Conservation (phyloP, 495 filamentous ascomycete species). For the Hypoxylon intermedium region DNA sequence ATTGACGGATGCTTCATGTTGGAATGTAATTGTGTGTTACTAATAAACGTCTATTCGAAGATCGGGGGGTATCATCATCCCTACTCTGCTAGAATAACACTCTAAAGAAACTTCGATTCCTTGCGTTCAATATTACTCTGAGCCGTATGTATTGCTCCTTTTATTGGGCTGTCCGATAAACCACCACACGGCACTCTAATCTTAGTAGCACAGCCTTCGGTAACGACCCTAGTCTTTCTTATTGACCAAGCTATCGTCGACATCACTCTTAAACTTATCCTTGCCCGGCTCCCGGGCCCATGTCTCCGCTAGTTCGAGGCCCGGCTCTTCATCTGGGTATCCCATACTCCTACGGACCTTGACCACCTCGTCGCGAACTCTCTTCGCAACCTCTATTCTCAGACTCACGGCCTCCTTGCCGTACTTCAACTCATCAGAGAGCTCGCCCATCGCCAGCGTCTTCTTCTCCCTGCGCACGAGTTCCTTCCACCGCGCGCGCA, state of each 20-base stretch:
- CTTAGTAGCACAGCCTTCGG: too few species aligned
- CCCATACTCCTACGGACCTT: slow-evolving; percentile 74
- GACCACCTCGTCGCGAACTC: slow-evolving; percentile 78
- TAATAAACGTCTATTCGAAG: too few species aligned
- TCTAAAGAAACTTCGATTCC: too few species aligned
- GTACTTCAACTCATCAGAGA: slow-evolving; percentile 73
- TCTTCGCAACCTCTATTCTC: slow-evolving; percentile 79
- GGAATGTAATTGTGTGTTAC: too few species aligned
- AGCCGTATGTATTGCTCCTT: too few species aligned
- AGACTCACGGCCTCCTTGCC: slow-evolving; percentile 76
- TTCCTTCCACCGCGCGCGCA: slow-evolving; percentile 71
- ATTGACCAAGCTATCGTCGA: slow-evolving; percentile 56
- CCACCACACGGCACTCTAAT: too few species aligned
- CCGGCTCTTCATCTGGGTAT: slow-evolving; percentile 72
- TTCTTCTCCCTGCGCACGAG: slow-evolving; percentile 54
- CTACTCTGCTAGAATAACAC: too few species aligned
- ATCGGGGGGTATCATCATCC: too few species aligned
- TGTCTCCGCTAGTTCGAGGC: slow-evolving; percentile 55
- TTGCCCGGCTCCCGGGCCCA: slow-evolving; percentile 51
- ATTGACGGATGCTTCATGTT: too few species aligned
- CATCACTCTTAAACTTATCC: slow-evolving; percentile 54
- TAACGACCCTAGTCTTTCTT: slow-evolving; percentile 37
- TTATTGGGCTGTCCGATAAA: too few species aligned
- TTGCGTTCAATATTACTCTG: too few species aligned
- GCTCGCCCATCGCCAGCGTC: slow-evolving; percentile 57